phyloP scores from a whole-genome alignment of 805 yeast species.

The Isabelozyma heimii region DNA sequence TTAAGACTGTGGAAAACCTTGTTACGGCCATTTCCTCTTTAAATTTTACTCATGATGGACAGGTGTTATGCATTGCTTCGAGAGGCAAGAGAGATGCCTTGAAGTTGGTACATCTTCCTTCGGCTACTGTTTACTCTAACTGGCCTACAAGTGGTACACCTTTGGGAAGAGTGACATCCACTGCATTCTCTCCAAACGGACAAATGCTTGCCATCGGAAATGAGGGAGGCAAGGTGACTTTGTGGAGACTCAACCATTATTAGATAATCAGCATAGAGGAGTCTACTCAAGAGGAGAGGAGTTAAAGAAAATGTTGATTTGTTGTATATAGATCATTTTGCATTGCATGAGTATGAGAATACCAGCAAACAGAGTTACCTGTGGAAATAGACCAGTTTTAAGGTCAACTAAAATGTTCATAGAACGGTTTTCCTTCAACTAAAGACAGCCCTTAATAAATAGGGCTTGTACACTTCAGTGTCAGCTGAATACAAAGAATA shows the following conservation, averaged over 20 bases:
- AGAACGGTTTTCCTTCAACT: too few relatives aligned
- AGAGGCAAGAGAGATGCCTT: constrained; percentile 83
- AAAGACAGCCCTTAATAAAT: too few relatives aligned
- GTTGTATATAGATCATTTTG: not conserved
- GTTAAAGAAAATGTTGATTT: not conserved
- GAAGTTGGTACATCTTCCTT: constrained; percentile 81
- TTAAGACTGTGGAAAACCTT: constrained; percentile 69
- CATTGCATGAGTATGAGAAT: too few relatives aligned
- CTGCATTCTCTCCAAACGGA: constrained; percentile 73
- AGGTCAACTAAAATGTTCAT: too few relatives aligned
- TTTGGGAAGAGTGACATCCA: constrained; percentile 85
- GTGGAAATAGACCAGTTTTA: too few relatives aligned
- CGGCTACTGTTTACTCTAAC: constrained; percentile 81
- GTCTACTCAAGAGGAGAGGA: not conserved
- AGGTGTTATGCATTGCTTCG: constrained; percentile 80
- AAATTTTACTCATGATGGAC: constrained; percentile 83
- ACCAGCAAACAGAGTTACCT: too few relatives aligned
- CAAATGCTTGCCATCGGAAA: constrained; percentile 89
- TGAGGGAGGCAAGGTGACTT: constrained; percentile 83
- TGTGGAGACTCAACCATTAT: constrained; percentile 88
- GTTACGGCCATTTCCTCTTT: constrained; percentile 77
- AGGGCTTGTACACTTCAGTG: too few relatives aligned
- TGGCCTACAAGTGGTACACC: constrained; percentile 99
- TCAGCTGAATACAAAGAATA: too few relatives aligned
- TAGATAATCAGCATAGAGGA: constrained; percentile 16